Percentiles rank a stretch among this genome's conserved stretches.
Conservation (phyloP, 176 grass and related monocot genomes). For the Dendrocalamus sinicus region DNA sequence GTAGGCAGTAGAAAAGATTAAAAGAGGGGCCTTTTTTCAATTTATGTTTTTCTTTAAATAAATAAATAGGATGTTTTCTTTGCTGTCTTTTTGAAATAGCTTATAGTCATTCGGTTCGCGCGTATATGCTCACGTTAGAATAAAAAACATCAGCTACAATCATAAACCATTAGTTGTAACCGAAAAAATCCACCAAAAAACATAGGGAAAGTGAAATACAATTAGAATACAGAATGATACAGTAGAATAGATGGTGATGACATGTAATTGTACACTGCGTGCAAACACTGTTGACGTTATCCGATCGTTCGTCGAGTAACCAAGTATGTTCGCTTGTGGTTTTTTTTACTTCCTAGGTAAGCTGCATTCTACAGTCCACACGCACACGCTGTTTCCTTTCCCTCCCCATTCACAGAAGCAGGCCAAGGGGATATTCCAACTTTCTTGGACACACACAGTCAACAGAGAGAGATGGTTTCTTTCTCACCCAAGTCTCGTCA, state of each 20-base stretch:
- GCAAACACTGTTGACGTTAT: too few species aligned
- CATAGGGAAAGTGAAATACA: neutral
- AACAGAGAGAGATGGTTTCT: neutral
- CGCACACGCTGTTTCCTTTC: neutral
- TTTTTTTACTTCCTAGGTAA: neutral
- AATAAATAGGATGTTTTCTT: too few species aligned
- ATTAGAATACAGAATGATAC: neutral
- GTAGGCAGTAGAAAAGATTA: neutral
- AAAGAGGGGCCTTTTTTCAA: too few species aligned
- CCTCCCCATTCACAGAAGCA: neutral
- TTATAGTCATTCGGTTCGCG: too few species aligned
- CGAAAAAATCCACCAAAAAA: neutral
- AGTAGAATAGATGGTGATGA: neutral
- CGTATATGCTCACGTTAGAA: too few species aligned
- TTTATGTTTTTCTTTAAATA: too few species aligned
- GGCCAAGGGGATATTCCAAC: too few species aligned
- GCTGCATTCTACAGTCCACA: neutral
- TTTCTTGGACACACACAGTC: too few species aligned
- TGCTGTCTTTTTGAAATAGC: too few species aligned
- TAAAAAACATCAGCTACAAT: too few species aligned
- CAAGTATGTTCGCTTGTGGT: neutral
- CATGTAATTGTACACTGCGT: neutral
- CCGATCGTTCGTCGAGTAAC: too few species aligned
- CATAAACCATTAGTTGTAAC: too few species aligned
- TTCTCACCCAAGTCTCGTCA: neutral